Evolutionary conservation across 805 yeast genomes (phyloP).

Genomic region (Ogataea wickerhamii): DNA sequence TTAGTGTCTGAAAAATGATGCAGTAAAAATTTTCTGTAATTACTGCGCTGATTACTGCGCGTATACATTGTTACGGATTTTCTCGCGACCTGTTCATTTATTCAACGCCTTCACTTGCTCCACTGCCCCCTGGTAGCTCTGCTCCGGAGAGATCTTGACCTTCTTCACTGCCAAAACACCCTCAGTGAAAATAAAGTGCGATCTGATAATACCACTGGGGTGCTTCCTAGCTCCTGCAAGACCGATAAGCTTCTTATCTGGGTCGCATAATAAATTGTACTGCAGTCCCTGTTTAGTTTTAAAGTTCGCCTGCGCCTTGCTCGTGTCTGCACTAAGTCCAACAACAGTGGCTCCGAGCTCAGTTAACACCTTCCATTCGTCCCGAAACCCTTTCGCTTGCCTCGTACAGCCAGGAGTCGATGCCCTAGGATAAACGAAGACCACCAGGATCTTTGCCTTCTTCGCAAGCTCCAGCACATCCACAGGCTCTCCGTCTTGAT

Average conservation of each 20-base stretch:
- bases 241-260: constrained; percentile 63
- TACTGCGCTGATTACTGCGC: too few species aligned
- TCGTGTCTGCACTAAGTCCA: constrained; percentile 84
- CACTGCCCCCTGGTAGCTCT: constrained; percentile 54
- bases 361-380: constrained; percentile 49
- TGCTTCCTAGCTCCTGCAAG: constrained; percentile 78
- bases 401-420: constrained; percentile 95
- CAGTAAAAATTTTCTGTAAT: too few species aligned
- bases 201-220: constrained; percentile 72
- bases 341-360: constrained; percentile 55
- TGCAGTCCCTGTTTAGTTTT: constrained; percentile 69
- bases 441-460: constrained; percentile 42
- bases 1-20: too few species aligned
- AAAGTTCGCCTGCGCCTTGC: constrained; percentile 73
- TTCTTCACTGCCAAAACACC: constrained; percentile 60
- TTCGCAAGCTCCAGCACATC: constrained; percentile 26
- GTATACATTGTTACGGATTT: too few species aligned
- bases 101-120: constrained; percentile 33
- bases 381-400: constrained; percentile 88
- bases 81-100: too few species aligned
- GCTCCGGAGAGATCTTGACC: constrained; percentile 56
- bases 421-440: constrained; percentile 86
- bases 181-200: constrained; percentile 87
- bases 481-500: constrained; percentile 49
- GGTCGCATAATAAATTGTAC: constrained; percentile 75